These are phyloP conservation scores for Brassica juncea DNA, from an alignment of 345 rosid species.

Conservation along the genomic window DNA sequence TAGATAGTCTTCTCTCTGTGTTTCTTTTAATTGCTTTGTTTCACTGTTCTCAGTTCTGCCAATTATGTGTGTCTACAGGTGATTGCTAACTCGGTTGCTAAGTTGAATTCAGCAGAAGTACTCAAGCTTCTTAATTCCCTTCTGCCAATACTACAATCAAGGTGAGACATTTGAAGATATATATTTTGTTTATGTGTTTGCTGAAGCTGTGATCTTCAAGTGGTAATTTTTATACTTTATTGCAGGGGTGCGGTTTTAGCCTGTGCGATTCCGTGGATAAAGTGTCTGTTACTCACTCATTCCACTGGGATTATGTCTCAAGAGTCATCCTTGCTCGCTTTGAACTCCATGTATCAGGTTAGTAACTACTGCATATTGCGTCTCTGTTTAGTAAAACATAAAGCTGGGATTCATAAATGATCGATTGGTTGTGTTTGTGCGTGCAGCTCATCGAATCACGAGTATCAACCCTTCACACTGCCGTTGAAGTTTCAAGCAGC, in stretches of 20 bases:
- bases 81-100: constrained; percentile 75
- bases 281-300: constrained; percentile 76
- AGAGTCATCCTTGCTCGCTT: constrained; percentile 64
- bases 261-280: constrained; percentile 91
- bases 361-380: background rate
- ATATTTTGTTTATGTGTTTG: background rate
- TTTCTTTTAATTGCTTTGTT: background rate
- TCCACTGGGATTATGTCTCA: constrained; percentile 85
- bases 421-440: constrained; percentile 8
- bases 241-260: constrained; percentile 88
- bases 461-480: constrained; percentile 63
- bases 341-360: constrained; percentile 92
- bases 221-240: background rate
- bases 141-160: constrained; percentile 68
- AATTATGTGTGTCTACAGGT: constrained; percentile 51
- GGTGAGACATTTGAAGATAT: constrained; percentile 45
- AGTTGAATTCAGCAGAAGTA: constrained; percentile 72
- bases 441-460: constrained; percentile 84
- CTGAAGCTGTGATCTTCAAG: background rate
- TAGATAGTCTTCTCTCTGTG: background rate
- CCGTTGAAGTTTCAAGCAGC: constrained; percentile 70
- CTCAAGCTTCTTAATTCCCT: constrained; percentile 76
- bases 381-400: background rate
- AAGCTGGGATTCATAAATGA: background rate
- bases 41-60: background rate